Evolutionary conservation across 192 early-diverging fungal species (phyloP).

Genomic region (Backusella tuberculispora): DNA sequence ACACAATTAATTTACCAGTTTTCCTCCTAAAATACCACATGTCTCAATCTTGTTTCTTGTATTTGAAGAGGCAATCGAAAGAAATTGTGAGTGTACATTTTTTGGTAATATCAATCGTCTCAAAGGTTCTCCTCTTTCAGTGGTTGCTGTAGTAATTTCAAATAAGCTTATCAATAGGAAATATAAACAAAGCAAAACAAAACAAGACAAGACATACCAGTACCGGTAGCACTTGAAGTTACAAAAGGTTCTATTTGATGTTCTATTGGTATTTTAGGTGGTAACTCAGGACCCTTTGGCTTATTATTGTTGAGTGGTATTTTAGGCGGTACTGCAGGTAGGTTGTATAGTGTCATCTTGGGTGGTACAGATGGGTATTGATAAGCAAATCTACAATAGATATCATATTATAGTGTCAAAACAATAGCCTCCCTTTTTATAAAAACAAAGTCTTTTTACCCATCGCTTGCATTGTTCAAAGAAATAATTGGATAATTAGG

Average conservation of each 20-base stretch:
- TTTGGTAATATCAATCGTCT: slow-evolving; percentile 68
- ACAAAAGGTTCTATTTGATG: background rate
- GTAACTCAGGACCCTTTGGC: slow-evolving; percentile 21
- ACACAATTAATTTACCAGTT: slow-evolving; percentile 47
- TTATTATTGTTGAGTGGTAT: slow-evolving; percentile 6
- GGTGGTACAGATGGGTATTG: slow-evolving; percentile 10
- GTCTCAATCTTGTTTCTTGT: slow-evolving; percentile 85
- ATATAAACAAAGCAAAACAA: background rate
- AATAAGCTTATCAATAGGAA: slow-evolving; percentile 9
- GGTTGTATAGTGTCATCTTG: slow-evolving; percentile 2
- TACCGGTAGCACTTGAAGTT: background rate
- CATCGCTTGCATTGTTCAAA: slow-evolving; percentile 38
- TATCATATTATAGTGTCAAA: background rate
- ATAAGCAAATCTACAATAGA: slow-evolving; percentile 7
- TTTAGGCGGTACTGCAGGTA: background rate
- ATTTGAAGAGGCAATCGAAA: slow-evolving; percentile 71
- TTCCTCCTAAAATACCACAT: slow-evolving; percentile 84
- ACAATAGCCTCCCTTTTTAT: background rate
- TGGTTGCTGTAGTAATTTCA: slow-evolving; percentile 43
- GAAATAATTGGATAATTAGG: slow-evolving; percentile 21
- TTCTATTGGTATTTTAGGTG: slow-evolving; percentile 27
- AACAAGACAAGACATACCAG: background rate
- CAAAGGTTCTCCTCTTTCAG: slow-evolving; percentile 63
- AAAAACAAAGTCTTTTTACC: slow-evolving; percentile 24
- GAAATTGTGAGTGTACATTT: slow-evolving; percentile 69